Evolutionary conservation across 176 grass and related monocot genomes (phyloP), one percentile per base, ranked within the genome.

Genomic region (Oryza meridionalis): DNA sequence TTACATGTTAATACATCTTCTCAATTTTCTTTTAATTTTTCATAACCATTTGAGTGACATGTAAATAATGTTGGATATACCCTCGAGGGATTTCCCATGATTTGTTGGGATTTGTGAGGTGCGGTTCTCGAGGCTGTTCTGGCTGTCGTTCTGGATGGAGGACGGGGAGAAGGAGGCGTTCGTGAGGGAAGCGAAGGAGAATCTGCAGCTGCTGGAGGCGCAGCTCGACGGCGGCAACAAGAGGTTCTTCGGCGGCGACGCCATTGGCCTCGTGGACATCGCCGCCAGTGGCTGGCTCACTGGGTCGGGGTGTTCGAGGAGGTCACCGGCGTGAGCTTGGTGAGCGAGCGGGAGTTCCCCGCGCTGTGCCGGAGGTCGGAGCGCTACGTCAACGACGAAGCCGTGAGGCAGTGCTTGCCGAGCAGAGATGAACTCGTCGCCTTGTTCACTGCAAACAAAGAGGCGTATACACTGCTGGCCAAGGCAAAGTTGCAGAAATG

Each of bases 231-330:
- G 81, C 6, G 38, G 38, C 38, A 40, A 40, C 8, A 93, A 86
- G 67, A 88, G 40, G 25, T 91, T 91, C 43, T 94, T 94, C 35
- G 74, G 85, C 8, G 91, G 91, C 7, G 75, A 86, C 14, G 6
- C 24, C 26, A 38, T 88, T 1, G 88, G 88, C 5, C 35, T 86
- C 9, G 15, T 77, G 0, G 88, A 94, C 79, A 43, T 90, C 2
- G 68, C 69, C 5, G 78, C 46, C 11, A 4, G 63, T 6, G 49
- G 10, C 9, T 94, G 0, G 69, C 78, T n/a, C 70, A 65, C 21
- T 94, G 85, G 91, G 32, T 64, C 0, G 66, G 80, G 0, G 65
- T 91, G 24, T 8, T 79, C 1, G 62, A 85, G 84, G 86, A 91
- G 65, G 69, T 76, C 7, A 19, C 6, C 8, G 88, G 81, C 17